Evolutionary conservation across 805 yeast genomes (phyloP).

Genomic region (Kodamaea hsintzibuensis): DNA sequence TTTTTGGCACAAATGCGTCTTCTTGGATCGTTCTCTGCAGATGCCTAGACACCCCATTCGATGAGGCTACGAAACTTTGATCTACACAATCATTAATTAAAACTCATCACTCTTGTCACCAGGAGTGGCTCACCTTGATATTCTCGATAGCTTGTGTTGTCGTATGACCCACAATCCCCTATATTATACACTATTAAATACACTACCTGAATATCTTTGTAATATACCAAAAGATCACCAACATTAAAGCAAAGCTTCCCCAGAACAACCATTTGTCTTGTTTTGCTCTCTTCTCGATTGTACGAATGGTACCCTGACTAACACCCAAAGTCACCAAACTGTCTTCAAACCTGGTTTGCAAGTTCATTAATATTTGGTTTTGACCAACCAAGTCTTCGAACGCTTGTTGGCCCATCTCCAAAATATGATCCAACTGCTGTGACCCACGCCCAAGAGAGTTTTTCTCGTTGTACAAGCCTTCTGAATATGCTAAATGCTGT

Average conservation of each 20-base stretch:
- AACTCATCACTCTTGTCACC: too few species aligned
- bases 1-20: too few species aligned
- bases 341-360: slow-evolving; percentile 64
- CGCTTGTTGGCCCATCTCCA: slow-evolving; percentile 86
- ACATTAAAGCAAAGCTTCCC: slow-evolving; percentile 62
- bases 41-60: too few species aligned
- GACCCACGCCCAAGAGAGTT: slow-evolving; percentile 66
- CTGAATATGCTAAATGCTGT: slow-evolving; percentile 43
- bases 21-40: too few species aligned
- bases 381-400: slow-evolving; percentile 86
- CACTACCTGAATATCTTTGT: slow-evolving; percentile 60
- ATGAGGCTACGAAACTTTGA: not conserved
- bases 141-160: not conserved
- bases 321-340: slow-evolving; percentile 83
- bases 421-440: slow-evolving; percentile 81
- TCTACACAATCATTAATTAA: not conserved
- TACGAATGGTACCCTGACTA: slow-evolving; percentile 77
- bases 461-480: slow-evolving; percentile 71
- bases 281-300: slow-evolving; percentile 76
- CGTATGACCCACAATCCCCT: not conserved
- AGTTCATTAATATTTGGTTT: slow-evolving; percentile 63
- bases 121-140: not conserved
- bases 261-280: slow-evolving; percentile 88
- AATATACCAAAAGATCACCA: slow-evolving; percentile 68
- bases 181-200: slow-evolving; percentile 48